Evolutionary conservation across 441 rosid genomes (phyloP).

Genomic region (Populus tomentosa): DNA sequence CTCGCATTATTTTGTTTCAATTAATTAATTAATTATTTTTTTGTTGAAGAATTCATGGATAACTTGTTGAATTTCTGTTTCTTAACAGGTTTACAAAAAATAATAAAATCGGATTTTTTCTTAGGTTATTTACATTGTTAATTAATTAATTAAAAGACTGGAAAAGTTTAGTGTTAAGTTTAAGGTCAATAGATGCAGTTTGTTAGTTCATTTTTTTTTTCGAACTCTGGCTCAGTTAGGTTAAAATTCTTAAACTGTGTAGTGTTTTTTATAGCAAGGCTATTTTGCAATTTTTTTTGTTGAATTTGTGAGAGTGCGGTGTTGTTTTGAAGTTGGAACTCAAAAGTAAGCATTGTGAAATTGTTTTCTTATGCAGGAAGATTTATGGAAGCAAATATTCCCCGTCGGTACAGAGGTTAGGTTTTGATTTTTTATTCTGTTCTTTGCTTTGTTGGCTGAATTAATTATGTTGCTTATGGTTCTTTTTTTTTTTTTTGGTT

Average conservation of each 20-base stretch:
- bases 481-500: slow-evolving; percentile 1
- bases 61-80: background rate
- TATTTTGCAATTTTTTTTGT: background rate
- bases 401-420: slow-evolving; percentile 99
- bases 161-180: background rate
- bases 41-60: background rate
- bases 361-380: slow-evolving; percentile 57
- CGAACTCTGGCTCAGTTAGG: background rate
- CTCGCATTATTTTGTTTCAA: background rate
- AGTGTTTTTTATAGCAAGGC: background rate
- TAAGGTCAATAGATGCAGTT: background rate
- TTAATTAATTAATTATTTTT: background rate
- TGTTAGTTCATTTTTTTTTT: background rate
- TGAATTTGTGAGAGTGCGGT: background rate
- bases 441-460: background rate
- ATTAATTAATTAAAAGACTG: background rate
- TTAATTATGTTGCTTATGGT: slow-evolving; percentile 4
- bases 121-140: background rate
- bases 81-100: background rate
- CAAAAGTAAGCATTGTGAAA: slow-evolving; percentile 1
- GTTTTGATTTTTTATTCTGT: slow-evolving; percentile 8
- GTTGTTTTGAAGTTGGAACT: background rate
- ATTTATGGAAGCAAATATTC: slow-evolving; percentile 78
- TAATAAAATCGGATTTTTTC: background rate
- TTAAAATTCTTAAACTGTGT: background rate